Evolutionary conservation across 2,329 filamentous ascomycete genomes (phyloP).

Genomic region (Beauveria caledonica): DNA sequence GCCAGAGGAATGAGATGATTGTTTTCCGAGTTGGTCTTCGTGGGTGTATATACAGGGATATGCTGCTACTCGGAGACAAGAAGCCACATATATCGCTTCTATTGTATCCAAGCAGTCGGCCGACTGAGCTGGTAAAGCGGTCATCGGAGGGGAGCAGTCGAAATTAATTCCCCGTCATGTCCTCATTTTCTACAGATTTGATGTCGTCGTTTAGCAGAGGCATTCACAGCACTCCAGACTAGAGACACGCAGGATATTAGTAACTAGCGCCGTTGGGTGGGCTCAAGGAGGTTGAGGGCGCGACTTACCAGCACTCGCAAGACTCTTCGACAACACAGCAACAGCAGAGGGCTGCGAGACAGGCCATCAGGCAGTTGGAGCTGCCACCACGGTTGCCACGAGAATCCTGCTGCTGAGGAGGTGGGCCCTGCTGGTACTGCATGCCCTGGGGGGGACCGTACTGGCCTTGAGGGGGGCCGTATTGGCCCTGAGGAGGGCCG

Average conservation of each 20-base stretch:
- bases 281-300: neutral
- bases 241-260: neutral
- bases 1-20: neutral
- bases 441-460: slow-evolving; percentile 32
- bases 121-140: neutral
- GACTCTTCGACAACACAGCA: slow-evolving; percentile 42
- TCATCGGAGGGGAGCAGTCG: neutral
- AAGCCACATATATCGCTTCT: neutral
- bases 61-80: neutral
- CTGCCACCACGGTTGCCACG: slow-evolving; percentile 26
- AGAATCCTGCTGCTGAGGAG: slow-evolving; percentile 20
- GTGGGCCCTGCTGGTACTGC: slow-evolving; percentile 34
- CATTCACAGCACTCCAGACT: slow-evolving; percentile 36
- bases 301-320: slow-evolving; percentile 41
- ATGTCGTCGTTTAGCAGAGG: slow-evolving; percentile 21
- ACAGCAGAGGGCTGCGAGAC: slow-evolving; percentile 41
- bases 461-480: slow-evolving; percentile 27
- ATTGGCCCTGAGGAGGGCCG: slow-evolving; percentile 21
- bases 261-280: slow-evolving; percentile 9
- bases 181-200: neutral
- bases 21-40: neutral
- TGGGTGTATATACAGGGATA: neutral
- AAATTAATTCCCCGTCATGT: neutral
- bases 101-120: neutral
- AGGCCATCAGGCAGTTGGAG: slow-evolving; percentile 37